Evolutionary conservation across 1,139 yeast species (phyloP).

Genomic region (Candida dubliniensis): DNA sequence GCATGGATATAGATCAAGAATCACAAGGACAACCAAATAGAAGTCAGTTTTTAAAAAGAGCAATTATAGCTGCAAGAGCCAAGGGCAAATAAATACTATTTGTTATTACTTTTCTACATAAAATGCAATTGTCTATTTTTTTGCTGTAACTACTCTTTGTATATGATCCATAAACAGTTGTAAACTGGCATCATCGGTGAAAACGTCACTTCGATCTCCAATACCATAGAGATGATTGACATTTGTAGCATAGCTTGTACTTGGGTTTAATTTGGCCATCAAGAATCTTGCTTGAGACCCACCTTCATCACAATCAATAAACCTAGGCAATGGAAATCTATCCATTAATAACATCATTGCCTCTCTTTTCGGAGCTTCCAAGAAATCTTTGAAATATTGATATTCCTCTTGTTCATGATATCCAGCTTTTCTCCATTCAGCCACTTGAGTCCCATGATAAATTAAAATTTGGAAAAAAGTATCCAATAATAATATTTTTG

Average conservation of each 20-base stretch:
- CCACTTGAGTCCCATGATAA: conserved; percentile 92
- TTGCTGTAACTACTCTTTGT: conserved; percentile 32
- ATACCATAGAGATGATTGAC: conserved; percentile 36
- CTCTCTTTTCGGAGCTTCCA: conserved; percentile 88
- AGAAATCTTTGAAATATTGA: conserved; percentile 79
- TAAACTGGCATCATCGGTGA: conserved; percentile 71
- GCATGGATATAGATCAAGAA: conserved; percentile 11
- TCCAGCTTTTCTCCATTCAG: conserved; percentile 95
- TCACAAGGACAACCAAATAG: conserved; percentile 5
- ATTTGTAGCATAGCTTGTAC: conserved; percentile 55
- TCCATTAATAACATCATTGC: conserved; percentile 89
- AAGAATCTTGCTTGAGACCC: conserved; percentile 89
- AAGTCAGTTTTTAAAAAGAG: conserved; percentile 31
- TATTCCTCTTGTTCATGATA: conserved; percentile 91
- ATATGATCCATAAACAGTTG: conserved; percentile 68
- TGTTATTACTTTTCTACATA: background rate
- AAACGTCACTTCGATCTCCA: conserved; percentile 38
- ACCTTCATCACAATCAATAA: conserved; percentile 92
- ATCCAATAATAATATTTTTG: conserved; percentile 62
- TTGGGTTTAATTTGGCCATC: conserved; percentile 73
- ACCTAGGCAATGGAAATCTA: conserved; percentile 95
- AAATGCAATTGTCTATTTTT: conserved; percentile 6
- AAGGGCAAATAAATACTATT: conserved; percentile 12
- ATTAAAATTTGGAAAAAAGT: conserved; percentile 95
- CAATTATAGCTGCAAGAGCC: conserved; percentile 27